phyloP scores from a whole-genome alignment of 371 early-diverging fungal species.

The Haplosporangium sp. region DNA sequence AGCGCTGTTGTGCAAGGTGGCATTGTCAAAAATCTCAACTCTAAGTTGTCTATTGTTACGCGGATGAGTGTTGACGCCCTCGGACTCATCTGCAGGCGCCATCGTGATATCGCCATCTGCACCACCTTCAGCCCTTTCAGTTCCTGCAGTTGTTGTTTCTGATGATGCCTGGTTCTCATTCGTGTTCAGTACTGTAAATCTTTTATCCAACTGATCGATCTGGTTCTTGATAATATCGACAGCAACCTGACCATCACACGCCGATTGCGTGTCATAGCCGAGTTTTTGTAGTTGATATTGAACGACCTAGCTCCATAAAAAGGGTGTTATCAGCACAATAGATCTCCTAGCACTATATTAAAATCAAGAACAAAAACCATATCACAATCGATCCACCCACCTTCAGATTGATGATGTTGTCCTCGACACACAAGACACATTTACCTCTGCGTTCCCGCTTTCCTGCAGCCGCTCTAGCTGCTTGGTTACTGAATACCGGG shows the following conservation, averaged over 20 bases:
- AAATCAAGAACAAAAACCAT: not conserved
- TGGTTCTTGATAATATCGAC: constrained; percentile 49
- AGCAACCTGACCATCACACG: constrained; percentile 47
- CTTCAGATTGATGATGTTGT: constrained; percentile 47
- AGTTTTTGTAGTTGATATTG: constrained; percentile 54
- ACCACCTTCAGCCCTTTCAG: not conserved
- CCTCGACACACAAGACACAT: constrained; percentile 49
- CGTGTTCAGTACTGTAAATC: not conserved
- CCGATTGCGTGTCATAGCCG: constrained; percentile 47
- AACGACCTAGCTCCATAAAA: constrained; percentile 27
- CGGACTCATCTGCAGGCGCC: constrained; percentile 6
- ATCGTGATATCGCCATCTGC: constrained; percentile 3
- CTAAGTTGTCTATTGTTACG: not conserved
- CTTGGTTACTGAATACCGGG: constrained; percentile 24
- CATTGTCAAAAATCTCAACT: too few species aligned
- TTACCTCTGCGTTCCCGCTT: constrained; percentile 47
- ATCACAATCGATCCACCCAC: constrained; percentile 1
- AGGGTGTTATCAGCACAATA: not conserved
- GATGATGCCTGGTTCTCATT: not conserved
- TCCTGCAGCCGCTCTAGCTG: constrained; percentile 41
- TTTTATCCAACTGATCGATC: constrained; percentile 19
- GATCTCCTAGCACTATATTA: not conserved
- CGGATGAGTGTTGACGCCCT: not conserved
- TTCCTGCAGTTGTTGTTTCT: not conserved
- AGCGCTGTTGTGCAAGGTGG: not conserved